Evolutionary conservation across 495 filamentous ascomycete genomes (phyloP).

Genomic region (Penicillium coprophilum): DNA sequence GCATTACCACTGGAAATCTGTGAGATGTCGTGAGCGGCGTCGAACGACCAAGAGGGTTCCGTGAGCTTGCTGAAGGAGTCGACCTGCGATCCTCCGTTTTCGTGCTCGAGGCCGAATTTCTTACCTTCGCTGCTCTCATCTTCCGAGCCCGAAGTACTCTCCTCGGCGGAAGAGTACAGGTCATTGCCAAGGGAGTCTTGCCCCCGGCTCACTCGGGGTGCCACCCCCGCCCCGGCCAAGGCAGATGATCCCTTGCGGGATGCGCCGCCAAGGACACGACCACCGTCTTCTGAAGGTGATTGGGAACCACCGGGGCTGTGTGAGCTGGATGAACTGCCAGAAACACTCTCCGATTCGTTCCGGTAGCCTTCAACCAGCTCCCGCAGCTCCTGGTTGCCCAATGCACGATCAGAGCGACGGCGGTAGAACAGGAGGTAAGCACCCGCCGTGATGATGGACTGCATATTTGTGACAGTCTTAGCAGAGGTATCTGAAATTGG

Average conservation of each 20-base stretch:
- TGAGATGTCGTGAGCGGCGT: conserved; percentile 35
- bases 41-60: conserved; percentile 41
- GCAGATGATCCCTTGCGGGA: conserved; percentile 82
- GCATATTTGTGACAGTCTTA: conserved; percentile 49
- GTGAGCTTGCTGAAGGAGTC: conserved; percentile 27
- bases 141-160: conserved; percentile 6
- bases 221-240: conserved; percentile 71
- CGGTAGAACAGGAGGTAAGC: conserved; percentile 97
- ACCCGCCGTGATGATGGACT: conserved; percentile 59
- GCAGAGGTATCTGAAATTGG: conserved; percentile 65
- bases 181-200: conserved; percentile 35
- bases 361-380: conserved; percentile 60
- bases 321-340: conserved; percentile 40
- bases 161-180: conserved; percentile 11
- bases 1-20: conserved; percentile 36
- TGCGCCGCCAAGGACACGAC: conserved; percentile 78
- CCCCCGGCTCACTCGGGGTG: conserved; percentile 61
- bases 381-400: conserved; percentile 75
- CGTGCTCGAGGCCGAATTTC: conserved; percentile 29
- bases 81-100: conserved; percentile 14
- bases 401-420: conserved; percentile 68
- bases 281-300: conserved; percentile 77
- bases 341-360: conserved; percentile 33
- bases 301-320: conserved; percentile 41
- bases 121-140: conserved; percentile 29